Evolutionary conservation across 768 basidiomycete genomes (phyloP).

Genomic region (Mrakia frigida): DNA sequence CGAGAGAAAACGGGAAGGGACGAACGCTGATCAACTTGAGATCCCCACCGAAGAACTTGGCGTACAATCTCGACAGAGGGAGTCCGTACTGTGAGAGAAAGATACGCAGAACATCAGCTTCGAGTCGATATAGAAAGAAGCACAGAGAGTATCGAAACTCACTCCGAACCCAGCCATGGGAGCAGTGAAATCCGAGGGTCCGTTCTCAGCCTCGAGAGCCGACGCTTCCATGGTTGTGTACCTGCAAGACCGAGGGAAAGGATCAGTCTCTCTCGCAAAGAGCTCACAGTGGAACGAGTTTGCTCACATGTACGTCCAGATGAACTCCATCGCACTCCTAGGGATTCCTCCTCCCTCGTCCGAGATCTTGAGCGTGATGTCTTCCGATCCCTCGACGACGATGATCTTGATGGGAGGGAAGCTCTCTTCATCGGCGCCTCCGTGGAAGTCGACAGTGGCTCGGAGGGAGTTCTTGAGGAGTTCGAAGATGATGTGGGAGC

Average conservation of each 20-base stretch:
- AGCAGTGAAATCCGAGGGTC: constrained; percentile 76
- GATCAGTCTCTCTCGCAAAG: no score
- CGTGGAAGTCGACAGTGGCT: constrained; percentile 84
- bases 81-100: constrained; percentile 59
- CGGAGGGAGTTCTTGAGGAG: constrained; percentile 95
- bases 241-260: constrained; percentile 6
- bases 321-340: constrained; percentile 51
- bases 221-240: constrained; percentile 39
- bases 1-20: constrained; percentile 65
- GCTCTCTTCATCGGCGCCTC: constrained; percentile 68
- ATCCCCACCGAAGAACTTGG: constrained; percentile 86
- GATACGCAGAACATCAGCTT: constrained; percentile 44
- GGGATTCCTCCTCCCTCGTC: constrained; percentile 97
- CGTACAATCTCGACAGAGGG: constrained; percentile 88
- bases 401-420: constrained; percentile 90
- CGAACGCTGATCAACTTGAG: constrained; percentile 62
- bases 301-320: constrained; percentile 94
- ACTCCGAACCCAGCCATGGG: constrained; percentile 83
- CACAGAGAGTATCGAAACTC: background rate
- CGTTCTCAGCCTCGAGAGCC: constrained; percentile 54
- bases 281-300: no score
- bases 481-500: constrained; percentile 84
- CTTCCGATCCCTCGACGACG: constrained; percentile 61
- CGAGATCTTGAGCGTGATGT: constrained; percentile 73
- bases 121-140: background rate